Conservation (phyloP, 371 early-diverging fungal species). For the Paraphysoderma sedebokerense region DNA sequence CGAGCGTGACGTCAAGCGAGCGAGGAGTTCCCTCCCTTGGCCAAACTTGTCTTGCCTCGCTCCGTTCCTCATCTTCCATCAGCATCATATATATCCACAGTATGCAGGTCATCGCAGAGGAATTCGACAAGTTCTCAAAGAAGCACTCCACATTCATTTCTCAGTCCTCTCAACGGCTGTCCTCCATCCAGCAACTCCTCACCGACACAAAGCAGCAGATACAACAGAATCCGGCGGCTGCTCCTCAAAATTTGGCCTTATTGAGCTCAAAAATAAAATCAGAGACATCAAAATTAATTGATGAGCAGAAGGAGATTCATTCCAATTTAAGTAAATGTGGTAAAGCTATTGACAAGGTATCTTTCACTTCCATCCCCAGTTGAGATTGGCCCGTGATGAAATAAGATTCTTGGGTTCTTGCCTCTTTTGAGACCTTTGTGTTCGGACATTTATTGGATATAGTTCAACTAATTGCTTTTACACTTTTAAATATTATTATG, state of each 20-base stretch:
- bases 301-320: conserved; percentile 50
- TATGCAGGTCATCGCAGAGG: neutral
- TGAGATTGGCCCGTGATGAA: too few relatives aligned
- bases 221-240: neutral
- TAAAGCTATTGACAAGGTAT: conserved; percentile 59
- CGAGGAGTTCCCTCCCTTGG: too few relatives aligned
- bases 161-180: neutral
- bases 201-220: neutral
- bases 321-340: conserved; percentile 39
- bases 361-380: neutral
- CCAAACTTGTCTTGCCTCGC: too few relatives aligned
- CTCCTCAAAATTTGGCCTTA: neutral
- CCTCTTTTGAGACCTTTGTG: conserved; percentile 8
- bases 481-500: too few relatives aligned
- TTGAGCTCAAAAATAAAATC: neutral
- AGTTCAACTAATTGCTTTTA: too few relatives aligned
- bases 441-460: too few relatives aligned
- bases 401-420: conserved; percentile 15
- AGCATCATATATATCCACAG: too few relatives aligned
- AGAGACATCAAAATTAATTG: conserved; percentile 9
- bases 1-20: too few relatives aligned
- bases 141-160: too few relatives aligned
- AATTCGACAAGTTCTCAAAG: neutral
- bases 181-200: neutral
- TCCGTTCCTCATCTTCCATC: too few relatives aligned